Base-by-base conservation (phyloP, 768 basidiomycete genomes). In the Collybia sordida region DNA sequence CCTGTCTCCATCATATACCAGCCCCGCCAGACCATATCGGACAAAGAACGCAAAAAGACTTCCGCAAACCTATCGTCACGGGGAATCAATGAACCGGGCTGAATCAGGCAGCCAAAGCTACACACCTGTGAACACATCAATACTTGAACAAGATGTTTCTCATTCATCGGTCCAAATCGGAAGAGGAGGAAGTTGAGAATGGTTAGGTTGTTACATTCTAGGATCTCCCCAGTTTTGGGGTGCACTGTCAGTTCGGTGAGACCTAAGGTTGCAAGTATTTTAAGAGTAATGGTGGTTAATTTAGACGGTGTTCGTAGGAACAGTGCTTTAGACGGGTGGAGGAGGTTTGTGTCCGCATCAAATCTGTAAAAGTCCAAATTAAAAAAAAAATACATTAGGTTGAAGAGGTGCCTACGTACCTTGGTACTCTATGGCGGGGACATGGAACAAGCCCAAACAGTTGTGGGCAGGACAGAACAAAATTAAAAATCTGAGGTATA, bases 401-500 rank as follows among this genome's bases (percentile, higher is more conserved):
- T 42, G 23, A 47, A 35, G 36, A n/a, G 4, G 7, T 17, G 6
- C 27, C 12, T 36, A 62, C 82, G 57, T 61, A 94, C 91, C 82
- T 82, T 47, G 97, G 97, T 17, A 99, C 79, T 45, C 97, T 83
- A 70, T 99, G 97, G 42, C 97, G 76, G 4, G 97, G 97, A 64
- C 95, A 98, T 0, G 90, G 87, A 12, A 99, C 90, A 15, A 99
- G 69, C 1, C 92, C 91, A 62, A 98, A 98, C 2, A 99, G 72
- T 63, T 99, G 97, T 9, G 97, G 97, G 58, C 88, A 90, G 11
- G 93, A 96, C 34, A 98, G 74, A 43, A 98, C 47, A 64, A 99
- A 99, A 67, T 99, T 99, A 82, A 98, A 94, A 54, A 97, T 88
- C 65, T 99, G 97, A 3, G 97, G 97, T 42, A 99, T 79, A 73